These are phyloP conservation scores for Rubia peregrina DNA, from an alignment of 305 asterid genomes.

Conservation along the genomic window DNA sequence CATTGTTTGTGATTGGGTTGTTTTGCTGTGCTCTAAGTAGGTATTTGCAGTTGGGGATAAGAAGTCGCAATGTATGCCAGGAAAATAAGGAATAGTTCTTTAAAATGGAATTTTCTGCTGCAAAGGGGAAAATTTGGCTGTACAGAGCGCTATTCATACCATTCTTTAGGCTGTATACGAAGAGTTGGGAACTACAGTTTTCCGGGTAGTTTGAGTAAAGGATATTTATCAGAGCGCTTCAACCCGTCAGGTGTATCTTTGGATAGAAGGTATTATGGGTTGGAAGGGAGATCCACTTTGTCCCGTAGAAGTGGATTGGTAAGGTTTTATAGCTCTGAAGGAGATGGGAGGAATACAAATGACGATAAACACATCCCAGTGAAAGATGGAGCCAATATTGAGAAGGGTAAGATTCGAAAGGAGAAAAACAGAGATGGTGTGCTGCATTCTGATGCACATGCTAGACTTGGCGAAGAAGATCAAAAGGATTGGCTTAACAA, in stretches of 20 bases:
- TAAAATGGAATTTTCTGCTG: slow-evolving; percentile 45
- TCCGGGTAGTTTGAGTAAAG: slow-evolving; percentile 37
- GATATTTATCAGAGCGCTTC: slow-evolving; percentile 34
- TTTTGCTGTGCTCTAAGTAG: slow-evolving; percentile 15
- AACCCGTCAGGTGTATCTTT: slow-evolving; percentile 29
- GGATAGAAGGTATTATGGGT: slow-evolving; percentile 34
- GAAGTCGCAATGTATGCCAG: slow-evolving; percentile 62
- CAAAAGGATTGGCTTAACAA: slow-evolving; percentile 84
- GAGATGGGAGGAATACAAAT: slow-evolving; percentile 83
- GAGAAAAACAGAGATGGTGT: slow-evolving; percentile 29
- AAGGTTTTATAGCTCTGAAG: slow-evolving; percentile 76
- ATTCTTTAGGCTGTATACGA: slow-evolving; percentile 31
- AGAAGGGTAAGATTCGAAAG: slow-evolving; percentile 36
- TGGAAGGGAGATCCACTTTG: slow-evolving; percentile 32
- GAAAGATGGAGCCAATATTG: slow-evolving; percentile 41
- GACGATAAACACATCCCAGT: slow-evolving; percentile 51
- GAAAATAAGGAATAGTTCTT: slow-evolving; percentile 44
- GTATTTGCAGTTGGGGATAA: slow-evolving; percentile 20
- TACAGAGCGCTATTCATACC: slow-evolving; percentile 36
- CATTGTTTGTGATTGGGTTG: neutral
- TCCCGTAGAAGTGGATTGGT: slow-evolving; percentile 34
- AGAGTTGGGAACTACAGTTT: slow-evolving; percentile 22
- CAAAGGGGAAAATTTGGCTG: slow-evolving; percentile 41
- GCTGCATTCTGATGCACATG: slow-evolving; percentile 59
- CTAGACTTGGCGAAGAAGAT: slow-evolving; percentile 83